Evolutionary conservation across 192 early-diverging fungal genomes (phyloP).

Genomic region (Coemansia sp.): DNA sequence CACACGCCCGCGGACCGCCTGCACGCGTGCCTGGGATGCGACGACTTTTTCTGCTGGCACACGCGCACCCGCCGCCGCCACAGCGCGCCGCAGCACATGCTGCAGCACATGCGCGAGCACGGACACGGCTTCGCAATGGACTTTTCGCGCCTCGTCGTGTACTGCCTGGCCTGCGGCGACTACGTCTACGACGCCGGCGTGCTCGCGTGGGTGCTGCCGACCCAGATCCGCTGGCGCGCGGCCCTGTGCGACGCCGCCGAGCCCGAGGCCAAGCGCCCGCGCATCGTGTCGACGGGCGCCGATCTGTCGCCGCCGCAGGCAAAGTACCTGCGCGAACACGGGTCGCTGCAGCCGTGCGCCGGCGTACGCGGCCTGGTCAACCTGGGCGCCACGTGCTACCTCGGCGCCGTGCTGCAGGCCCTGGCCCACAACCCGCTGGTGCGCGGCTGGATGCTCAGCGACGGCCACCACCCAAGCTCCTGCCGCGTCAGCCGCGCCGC

Average conservation of each 20-base stretch:
- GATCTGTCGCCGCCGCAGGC: conserved; percentile 33
- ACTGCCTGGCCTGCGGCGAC: conserved; percentile 73
- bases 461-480: conserved; percentile 68
- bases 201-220: conserved; percentile 42
- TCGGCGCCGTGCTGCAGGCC: conserved; percentile 90
- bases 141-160: conserved; percentile 62
- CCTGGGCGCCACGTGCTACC: conserved; percentile 94
- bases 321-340: conserved; percentile 41
- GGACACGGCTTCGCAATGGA: conserved; percentile 65
- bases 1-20: conserved; percentile 59
- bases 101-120: conserved; percentile 12
- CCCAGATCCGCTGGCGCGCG: conserved; percentile 49
- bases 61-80: conserved; percentile 23
- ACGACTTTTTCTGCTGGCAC: conserved; percentile 74
- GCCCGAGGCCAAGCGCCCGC: conserved; percentile 27
- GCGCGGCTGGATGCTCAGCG: conserved; percentile 86
- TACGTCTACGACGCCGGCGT: conserved; percentile 81
- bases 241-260: conserved; percentile 35
- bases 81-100: conserved; percentile 6
- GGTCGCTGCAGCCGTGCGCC: conserved; percentile 25
- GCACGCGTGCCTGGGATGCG: conserved; percentile 78
- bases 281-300: conserved; percentile 25
- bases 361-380: conserved; percentile 88
- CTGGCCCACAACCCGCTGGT: conserved; percentile 91
- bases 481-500: conserved; percentile 53